Evolutionary conservation across 169 alveolate genomes (phyloP).

Genomic region (Eimeria acervulina): DNA sequence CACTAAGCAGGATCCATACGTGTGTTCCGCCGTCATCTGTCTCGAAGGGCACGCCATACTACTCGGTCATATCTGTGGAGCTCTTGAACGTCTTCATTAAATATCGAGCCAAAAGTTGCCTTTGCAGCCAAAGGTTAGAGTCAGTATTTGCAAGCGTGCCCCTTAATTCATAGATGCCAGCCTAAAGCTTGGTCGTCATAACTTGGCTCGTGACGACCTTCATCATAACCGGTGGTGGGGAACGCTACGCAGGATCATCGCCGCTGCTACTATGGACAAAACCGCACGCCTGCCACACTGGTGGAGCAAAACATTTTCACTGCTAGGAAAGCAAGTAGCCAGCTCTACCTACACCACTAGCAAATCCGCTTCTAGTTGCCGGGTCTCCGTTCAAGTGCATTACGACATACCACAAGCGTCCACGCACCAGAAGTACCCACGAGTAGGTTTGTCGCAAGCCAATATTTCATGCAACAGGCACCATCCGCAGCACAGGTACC

Average conservation of each 20-base stretch:
- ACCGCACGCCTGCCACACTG: neutral
- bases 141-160: no score
- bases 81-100: no score
- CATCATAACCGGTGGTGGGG: neutral
- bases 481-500: neutral
- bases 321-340: neutral
- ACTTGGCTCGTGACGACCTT: no score
- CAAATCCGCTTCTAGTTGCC: neutral
- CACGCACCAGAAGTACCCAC: neutral
- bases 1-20: neutral
- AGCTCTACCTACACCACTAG: neutral
- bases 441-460: neutral
- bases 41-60: no score
- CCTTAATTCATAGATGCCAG: no score
- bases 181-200: no score
- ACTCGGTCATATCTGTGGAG: no score
- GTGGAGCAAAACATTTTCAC: neutral
- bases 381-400: neutral
- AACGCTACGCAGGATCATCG: neutral
- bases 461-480: neutral
- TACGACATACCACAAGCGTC: neutral
- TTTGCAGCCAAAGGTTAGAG: no score
- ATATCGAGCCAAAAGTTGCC: no score
- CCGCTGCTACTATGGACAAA: neutral
- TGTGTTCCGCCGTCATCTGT: neutral